These are phyloP conservation scores for Geotrichum cucujoidarum DNA, from an alignment of 1,139 yeast genomes.

Conservation along the genomic window DNA sequence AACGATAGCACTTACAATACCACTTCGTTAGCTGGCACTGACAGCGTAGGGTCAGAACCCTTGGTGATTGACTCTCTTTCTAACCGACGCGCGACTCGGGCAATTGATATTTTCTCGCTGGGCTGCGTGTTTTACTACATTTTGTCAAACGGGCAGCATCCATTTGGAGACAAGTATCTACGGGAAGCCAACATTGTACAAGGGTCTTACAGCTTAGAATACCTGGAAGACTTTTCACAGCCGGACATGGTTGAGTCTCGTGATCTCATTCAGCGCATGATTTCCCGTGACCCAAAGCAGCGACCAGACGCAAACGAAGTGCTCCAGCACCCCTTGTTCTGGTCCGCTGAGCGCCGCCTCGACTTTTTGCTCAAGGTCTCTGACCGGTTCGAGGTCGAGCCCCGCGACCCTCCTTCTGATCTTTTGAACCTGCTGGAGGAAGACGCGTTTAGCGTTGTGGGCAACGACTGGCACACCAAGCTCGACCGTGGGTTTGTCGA, in stretches of 20 bases:
- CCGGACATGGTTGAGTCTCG: constrained; percentile 58
- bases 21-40: constrained; percentile 1
- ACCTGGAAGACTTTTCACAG: constrained; percentile 39
- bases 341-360: constrained; percentile 70
- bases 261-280: constrained; percentile 70
- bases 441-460: constrained; percentile 49
- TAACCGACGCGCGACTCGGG: constrained; percentile 70
- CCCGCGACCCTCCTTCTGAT: constrained; percentile 78
- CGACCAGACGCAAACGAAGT: constrained; percentile 71
- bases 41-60: constrained; percentile 29
- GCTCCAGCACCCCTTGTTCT: constrained; percentile 80
- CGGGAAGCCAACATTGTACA: constrained; percentile 86
- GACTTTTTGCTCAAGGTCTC: constrained; percentile 82
- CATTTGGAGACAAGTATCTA: constrained; percentile 83
- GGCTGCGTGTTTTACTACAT: constrained; percentile 94
- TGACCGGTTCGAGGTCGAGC: constrained; percentile 84
- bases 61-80: constrained; percentile 39
- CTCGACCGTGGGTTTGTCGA: constrained; percentile 70
- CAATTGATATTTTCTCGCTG: constrained; percentile 87
- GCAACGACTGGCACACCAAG: constrained; percentile 71
- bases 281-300: constrained; percentile 56
- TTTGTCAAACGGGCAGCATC: constrained; percentile 81
- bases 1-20: constrained; percentile 12
- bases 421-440: constrained; percentile 57
- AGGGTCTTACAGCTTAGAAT: constrained; percentile 56